A percentile compares a stretch with the other conserved stretches of the same genome.
phyloP scores from a whole-genome alignment of 805 yeast genomes.

The Kluyveromyces dobzhanskii region DNA sequence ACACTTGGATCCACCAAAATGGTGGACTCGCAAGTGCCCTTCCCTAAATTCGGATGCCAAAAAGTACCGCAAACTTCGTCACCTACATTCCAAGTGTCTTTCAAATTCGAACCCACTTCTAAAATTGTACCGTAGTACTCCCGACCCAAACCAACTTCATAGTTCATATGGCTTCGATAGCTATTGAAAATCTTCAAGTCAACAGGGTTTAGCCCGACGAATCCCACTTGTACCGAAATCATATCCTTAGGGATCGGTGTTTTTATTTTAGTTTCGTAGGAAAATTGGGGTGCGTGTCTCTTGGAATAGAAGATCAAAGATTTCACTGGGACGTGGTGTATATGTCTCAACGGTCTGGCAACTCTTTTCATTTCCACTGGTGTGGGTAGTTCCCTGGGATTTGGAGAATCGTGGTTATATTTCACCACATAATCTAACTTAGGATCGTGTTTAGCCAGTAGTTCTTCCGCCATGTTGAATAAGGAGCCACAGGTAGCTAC shows the following conservation, averaged over 20 bases:
- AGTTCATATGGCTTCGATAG: conserved; percentile 41
- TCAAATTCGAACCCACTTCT: conserved; percentile 43
- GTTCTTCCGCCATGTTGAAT: conserved; percentile 11
- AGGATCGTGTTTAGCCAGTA: conserved; percentile 17
- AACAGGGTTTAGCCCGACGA: conserved; percentile 56
- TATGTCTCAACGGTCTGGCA: conserved; percentile 42
- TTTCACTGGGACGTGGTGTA: conserved; percentile 43
- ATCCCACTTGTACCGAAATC: conserved; percentile 49
- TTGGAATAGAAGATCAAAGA: conserved; percentile 36
- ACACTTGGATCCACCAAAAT: conserved; percentile 44
- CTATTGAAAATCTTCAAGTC: conserved; percentile 55
- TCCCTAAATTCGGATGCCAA: conserved; percentile 41
- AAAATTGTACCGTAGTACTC: conserved; percentile 57
- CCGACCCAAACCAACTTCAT: conserved; percentile 60
- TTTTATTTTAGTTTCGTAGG: conserved; percentile 45
- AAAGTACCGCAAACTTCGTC: conserved; percentile 58
- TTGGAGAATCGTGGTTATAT: conserved; percentile 12
- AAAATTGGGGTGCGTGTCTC: conserved; percentile 33
- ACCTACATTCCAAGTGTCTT: conserved; percentile 40
- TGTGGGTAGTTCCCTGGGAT: conserved; percentile 21
- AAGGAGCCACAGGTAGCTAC: too few relatives aligned
- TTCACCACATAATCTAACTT: conserved; percentile 12
- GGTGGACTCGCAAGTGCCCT: conserved; percentile 52
- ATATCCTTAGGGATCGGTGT: conserved; percentile 40
- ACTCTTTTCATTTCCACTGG: conserved; percentile 29